Conservation (phyloP, 192 early-diverging fungal genomes). For the Rhizophagus sp. region DNA sequence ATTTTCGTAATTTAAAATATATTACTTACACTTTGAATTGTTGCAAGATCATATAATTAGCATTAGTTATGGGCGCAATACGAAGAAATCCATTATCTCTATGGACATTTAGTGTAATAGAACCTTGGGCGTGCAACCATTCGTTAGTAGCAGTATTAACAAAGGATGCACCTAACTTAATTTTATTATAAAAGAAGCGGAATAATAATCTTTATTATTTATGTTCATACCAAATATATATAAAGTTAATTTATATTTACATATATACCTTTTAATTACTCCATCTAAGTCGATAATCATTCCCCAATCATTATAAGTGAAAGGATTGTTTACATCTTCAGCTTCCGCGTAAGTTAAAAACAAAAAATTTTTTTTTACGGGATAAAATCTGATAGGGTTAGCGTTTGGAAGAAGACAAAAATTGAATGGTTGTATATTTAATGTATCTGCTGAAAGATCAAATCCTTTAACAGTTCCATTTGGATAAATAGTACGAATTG, state of each 20-base stretch:
- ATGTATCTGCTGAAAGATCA: too few relatives aligned
- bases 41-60: background rate
- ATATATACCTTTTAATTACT: background rate
- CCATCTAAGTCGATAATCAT: background rate
- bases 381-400: background rate
- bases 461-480: too few relatives aligned
- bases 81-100: background rate
- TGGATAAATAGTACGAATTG: too few relatives aligned
- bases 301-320: background rate
- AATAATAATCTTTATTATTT: background rate
- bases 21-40: background rate
- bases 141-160: background rate
- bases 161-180: background rate
- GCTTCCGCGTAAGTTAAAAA: background rate
- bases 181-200: background rate
- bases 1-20: background rate
- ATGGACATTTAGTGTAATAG: background rate
- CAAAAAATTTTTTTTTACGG: background rate
- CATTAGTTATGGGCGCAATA: background rate
- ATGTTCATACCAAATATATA: background rate
- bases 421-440: too few relatives aligned
- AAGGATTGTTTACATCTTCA: background rate
- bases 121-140: background rate
- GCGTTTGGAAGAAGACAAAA: too few relatives aligned
- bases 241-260: background rate